Base-by-base conservation (phyloP, 306 rosid species). In the peach (Prunus persica) region DNA sequence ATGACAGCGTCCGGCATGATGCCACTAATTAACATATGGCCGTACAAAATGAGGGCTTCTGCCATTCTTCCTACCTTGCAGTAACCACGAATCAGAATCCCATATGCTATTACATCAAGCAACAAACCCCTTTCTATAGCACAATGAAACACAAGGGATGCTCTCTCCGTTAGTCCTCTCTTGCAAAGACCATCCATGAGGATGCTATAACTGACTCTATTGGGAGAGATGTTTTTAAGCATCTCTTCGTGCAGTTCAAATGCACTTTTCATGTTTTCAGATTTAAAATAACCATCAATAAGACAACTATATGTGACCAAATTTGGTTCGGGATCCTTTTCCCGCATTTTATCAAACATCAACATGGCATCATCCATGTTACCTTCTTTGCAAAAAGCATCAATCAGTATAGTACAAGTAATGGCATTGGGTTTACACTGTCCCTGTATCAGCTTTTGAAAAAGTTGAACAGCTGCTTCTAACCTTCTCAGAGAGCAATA, bases 111-210 rank as follows among this genome's bases (percentile, higher is more conserved):
- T 7, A 77, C 78, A 69, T 78, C 86, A 1, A 80, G 86, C 56
- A 74, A 60, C 55, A 78, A 55, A 56, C 69, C 22, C 78, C 80
- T 78, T 57, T 78, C 38, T 28, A 69, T 64, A 63, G 83, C 86
- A 55, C 80, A 74, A 54, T 38, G 82, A 78, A 82, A 82, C 11
- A 80, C 86, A 69, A 74, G 51, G 6, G 68, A 55, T 68, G 83
- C 83, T 78, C 70, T 69, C 30, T 78, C 83, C 57, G 70, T 6
- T 13, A 68, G 78, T 46, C 77, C 86, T 47, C 82, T 82, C 78
- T 78, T 82, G 65, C 86, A 82, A 25, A 78, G 78, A 72, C 86
- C 86, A 11, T 82, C 86, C 57, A 82, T 69, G 66, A 78, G 83
- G 67, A 78, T 69, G 71, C 82, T 78, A 43, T 77, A 82, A 69